phyloP scores from a whole-genome alignment of 139 green algal species.

The Chlorella vulgaris region DNA sequence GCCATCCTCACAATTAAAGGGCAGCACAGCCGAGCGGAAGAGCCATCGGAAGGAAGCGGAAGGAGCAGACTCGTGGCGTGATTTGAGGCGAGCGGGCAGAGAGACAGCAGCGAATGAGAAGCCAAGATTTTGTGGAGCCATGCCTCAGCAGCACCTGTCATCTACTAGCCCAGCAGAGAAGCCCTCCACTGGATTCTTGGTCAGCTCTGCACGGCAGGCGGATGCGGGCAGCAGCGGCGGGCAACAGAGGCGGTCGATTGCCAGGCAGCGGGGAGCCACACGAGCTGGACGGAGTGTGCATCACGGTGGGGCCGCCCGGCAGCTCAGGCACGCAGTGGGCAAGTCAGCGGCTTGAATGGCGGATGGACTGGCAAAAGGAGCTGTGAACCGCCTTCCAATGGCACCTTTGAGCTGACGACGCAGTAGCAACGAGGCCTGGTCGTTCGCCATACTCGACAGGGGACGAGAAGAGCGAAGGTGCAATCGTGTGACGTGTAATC shows the following conservation, averaged over 20 bases:
- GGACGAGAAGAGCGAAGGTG: background rate
- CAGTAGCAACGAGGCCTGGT: conserved; percentile 89
- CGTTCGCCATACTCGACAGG: conserved; percentile 16
- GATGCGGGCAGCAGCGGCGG: background rate
- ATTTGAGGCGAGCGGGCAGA: too few relatives aligned
- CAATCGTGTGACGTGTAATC: background rate
- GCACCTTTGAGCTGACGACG: conserved; percentile 93
- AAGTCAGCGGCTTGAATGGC: too few relatives aligned
- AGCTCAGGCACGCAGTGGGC: background rate
- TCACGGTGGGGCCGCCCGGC: too few relatives aligned
- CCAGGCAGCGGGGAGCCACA: too few relatives aligned
- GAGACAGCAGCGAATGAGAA: background rate
- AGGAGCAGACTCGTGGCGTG: too few relatives aligned
- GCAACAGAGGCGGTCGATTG: background rate
- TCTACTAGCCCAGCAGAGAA: conserved; percentile 98
- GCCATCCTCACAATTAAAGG: too few relatives aligned
- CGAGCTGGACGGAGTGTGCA: too few relatives aligned
- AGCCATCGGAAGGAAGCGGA: too few relatives aligned
- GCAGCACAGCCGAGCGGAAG: background rate
- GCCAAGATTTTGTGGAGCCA: background rate
- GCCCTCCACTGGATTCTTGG: conserved; percentile 95
- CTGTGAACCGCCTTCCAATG: too few relatives aligned
- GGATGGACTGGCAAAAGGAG: too few relatives aligned
- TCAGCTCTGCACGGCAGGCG: conserved; percentile 83
- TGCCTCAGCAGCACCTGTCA: conserved; percentile 60